Evolutionary conservation across 352 stramenopile species (phyloP).

Genomic region (Phytophthora cactorum): DNA sequence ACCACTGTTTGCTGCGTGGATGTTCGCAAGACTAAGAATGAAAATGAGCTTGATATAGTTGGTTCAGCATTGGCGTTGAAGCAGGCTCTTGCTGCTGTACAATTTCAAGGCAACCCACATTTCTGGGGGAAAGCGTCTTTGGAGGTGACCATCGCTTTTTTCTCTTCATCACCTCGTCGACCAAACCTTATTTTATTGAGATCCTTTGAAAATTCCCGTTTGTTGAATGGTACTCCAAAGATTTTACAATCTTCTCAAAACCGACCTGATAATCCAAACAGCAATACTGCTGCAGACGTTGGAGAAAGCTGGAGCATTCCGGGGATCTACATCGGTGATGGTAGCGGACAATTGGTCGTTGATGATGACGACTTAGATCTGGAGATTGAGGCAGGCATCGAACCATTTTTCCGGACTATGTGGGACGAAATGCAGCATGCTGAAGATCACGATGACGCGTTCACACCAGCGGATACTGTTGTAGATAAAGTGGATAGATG

Average conservation of each 20-base stretch:
- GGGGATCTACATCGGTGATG: too few relatives aligned
- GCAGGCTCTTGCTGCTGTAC: slow-evolving; percentile 14
- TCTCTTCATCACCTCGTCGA: slow-evolving; percentile 1
- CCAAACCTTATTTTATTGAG: slow-evolving; percentile 5
- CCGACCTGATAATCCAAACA: too few relatives aligned
- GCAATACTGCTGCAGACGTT: too few relatives aligned
- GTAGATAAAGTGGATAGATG: too few relatives aligned
- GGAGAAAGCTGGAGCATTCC: too few relatives aligned
- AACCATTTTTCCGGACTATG: too few relatives aligned
- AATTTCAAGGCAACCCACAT: slow-evolving; percentile 14
- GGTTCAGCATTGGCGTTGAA: slow-evolving; percentile 20
- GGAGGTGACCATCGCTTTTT: slow-evolving; percentile 10
- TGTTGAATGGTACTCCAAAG: too few relatives aligned
- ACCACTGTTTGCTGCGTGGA: slow-evolving; percentile 34
- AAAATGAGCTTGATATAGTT: slow-evolving; percentile 29
- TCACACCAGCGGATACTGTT: slow-evolving; percentile 18
- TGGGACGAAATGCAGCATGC: too few relatives aligned
- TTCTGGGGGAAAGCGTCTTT: slow-evolving; percentile 28
- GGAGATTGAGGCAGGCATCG: too few relatives aligned
- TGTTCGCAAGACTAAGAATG: slow-evolving; percentile 9
- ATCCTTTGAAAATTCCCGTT: slow-evolving; percentile 7
- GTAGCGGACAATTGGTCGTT: too few relatives aligned
- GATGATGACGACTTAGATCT: too few relatives aligned
- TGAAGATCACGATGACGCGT: neutral
- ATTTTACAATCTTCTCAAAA: too few relatives aligned